A percentile compares a stretch with the other conserved stretches of the same genome.
These are phyloP conservation scores for Hsuehochloa calcarea DNA, from an alignment of 176 grass and related monocot genomes.

Conservation along the genomic window DNA sequence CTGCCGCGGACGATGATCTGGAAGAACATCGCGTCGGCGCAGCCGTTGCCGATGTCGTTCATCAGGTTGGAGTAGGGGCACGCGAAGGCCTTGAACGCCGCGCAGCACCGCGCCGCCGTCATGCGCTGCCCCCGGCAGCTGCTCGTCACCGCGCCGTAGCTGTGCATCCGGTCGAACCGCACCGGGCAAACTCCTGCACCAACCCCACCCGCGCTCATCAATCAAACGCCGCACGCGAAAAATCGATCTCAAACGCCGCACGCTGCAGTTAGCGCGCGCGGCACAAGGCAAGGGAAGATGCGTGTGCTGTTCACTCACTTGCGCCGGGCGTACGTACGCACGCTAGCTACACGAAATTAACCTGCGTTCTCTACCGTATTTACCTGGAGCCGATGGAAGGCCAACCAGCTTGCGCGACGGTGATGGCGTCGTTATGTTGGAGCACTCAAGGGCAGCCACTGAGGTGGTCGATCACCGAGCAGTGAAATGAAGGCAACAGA, in stretches of 20 bases:
- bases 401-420: background rate
- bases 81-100: background rate
- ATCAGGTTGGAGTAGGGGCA: slow-evolving; percentile 24
- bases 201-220: too few relatives aligned
- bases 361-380: too few relatives aligned
- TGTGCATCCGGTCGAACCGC: background rate
- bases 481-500: background rate
- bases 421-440: background rate
- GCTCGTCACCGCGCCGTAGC: background rate
- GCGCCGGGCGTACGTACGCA: too few relatives aligned
- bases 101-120: slow-evolving; percentile 5
- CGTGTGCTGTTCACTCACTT: too few relatives aligned
- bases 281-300: too few relatives aligned
- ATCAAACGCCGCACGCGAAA: background rate
- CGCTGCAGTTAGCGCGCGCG: too few relatives aligned
- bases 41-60: background rate
- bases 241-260: too few relatives aligned
- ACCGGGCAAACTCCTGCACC: slow-evolving; percentile 20
- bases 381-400: background rate
- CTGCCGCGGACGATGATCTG: too few relatives aligned
- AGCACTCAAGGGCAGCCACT: slow-evolving; percentile 5
- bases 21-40: slow-evolving; percentile 9
- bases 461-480: background rate
- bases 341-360: background rate
- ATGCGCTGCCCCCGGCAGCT: background rate